Evolutionary conservation across 2,329 filamentous ascomycete genomes (phyloP).

Genomic region (Sclerotinia nivalis): DNA sequence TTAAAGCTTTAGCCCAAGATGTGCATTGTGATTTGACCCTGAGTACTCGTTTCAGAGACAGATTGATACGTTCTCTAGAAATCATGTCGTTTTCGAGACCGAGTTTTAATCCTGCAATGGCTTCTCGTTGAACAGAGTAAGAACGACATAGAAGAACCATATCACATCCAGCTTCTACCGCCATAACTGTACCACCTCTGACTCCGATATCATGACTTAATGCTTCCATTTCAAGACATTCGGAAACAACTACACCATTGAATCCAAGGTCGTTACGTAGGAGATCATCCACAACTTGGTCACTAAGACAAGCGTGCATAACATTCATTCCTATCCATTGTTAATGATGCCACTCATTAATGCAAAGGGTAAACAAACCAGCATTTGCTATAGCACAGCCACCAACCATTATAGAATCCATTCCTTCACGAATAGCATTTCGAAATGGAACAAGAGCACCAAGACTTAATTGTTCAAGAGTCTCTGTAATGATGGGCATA

Average conservation of each 20-base stretch:
- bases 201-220: slow-evolving; percentile 96
- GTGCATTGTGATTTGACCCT: slow-evolving; percentile 82
- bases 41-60: slow-evolving; percentile 77
- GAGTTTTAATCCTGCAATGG: slow-evolving; percentile 83
- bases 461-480: slow-evolving; percentile 86
- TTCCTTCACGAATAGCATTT: slow-evolving; percentile 80
- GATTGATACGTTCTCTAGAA: slow-evolving; percentile 73
- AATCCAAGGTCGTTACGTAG: slow-evolving; percentile 88
- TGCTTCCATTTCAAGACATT: slow-evolving; percentile 96
- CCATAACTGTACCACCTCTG: slow-evolving; percentile 95
- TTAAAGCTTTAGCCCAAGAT: slow-evolving; percentile 87
- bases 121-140: slow-evolving; percentile 86
- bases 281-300: slow-evolving; percentile 89
- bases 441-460: slow-evolving; percentile 89
- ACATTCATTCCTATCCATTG: slow-evolving; percentile 75
- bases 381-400: slow-evolving; percentile 86
- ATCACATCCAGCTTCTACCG: slow-evolving; percentile 93
- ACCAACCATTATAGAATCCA: slow-evolving; percentile 95
- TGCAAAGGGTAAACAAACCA: slow-evolving; percentile 28
- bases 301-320: slow-evolving; percentile 95
- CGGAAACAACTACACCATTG: slow-evolving; percentile 88
- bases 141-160: slow-evolving; percentile 85
- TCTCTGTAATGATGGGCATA: slow-evolving; percentile 94
- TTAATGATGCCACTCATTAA: not conserved
- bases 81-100: slow-evolving; percentile 91